These are phyloP conservation scores for Microbotryum lychnidis-dioicae DNA, from an alignment of 1,284 basidiomycete genomes.

Conservation along the genomic window DNA sequence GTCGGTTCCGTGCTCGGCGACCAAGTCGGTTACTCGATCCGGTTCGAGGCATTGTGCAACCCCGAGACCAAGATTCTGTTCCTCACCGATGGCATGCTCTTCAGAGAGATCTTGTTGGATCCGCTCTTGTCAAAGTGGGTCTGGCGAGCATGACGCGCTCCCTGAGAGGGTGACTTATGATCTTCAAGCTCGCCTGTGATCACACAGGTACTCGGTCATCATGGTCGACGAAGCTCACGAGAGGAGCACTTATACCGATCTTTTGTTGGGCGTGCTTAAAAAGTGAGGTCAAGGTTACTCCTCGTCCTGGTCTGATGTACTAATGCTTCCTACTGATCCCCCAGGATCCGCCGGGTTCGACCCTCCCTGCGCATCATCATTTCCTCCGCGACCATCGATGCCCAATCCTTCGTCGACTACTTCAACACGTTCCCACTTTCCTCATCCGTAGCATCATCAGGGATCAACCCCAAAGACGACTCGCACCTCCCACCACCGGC, in stretches of 20 bases:
- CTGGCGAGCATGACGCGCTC: background rate
- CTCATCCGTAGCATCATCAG: conserved; percentile 3
- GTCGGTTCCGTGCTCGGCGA: conserved; percentile 55
- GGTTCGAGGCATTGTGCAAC: conserved; percentile 40
- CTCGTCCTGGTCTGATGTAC: background rate
- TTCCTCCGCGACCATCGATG: conserved; percentile 92
- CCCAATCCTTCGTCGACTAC: conserved; percentile 75
- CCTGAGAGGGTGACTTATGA: conserved; percentile 6
- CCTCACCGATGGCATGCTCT: conserved; percentile 37
- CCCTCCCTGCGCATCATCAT: conserved; percentile 82
- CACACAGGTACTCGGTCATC: conserved; percentile 36
- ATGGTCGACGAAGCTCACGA: conserved; percentile 46
- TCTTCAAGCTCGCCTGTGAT: background rate
- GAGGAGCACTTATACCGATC: conserved; percentile 40
- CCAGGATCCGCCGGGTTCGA: conserved; percentile 67
- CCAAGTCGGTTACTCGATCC: conserved; percentile 42
- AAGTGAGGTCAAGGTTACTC: conserved; percentile 40
- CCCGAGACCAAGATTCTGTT: conserved; percentile 39
- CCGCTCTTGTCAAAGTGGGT: conserved; percentile 30
- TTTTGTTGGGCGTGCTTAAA: conserved; percentile 42
- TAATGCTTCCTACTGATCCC: background rate
- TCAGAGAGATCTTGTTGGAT: conserved; percentile 34
- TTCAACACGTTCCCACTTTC: conserved; percentile 50
- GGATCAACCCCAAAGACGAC: conserved; percentile 38
- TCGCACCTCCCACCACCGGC: conserved; percentile 27